Evolutionary conservation across 1,139 yeast genomes (phyloP).

Genomic region (Taphrina wiesneri): DNA sequence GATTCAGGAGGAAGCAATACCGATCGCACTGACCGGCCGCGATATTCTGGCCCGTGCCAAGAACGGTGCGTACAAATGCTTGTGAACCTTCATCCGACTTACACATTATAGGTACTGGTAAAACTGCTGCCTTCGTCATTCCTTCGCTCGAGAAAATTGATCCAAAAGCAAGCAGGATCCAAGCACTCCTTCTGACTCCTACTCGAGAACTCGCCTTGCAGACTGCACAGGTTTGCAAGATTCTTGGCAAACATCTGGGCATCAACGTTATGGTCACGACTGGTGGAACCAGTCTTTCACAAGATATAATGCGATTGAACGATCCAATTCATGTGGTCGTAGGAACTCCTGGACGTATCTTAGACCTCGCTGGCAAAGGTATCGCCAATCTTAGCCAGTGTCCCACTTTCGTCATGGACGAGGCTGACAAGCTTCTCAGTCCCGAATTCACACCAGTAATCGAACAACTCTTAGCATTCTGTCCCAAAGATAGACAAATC

Average conservation of each 20-base stretch:
- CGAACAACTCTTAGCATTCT: constrained; percentile 79
- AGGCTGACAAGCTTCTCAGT: constrained; percentile 94
- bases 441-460: constrained; percentile 86
- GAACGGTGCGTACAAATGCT: constrained; percentile 60
- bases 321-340: constrained; percentile 91
- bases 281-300: constrained; percentile 94
- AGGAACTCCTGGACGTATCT: constrained; percentile 95
- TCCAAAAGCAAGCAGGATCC: constrained; percentile 81
- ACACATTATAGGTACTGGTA: constrained; percentile 60
- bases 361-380: constrained; percentile 86
- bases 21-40: constrained; percentile 92
- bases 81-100: not conserved
- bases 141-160: constrained; percentile 83
- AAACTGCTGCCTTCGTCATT: constrained; percentile 92
- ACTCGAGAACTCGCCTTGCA: constrained; percentile 96
- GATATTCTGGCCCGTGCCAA: constrained; percentile 97
- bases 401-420: constrained; percentile 93
- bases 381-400: constrained; percentile 87
- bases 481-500: constrained; percentile 81
- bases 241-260: constrained; percentile 85
- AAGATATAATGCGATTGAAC: constrained; percentile 87
- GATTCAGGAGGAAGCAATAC: constrained; percentile 95
- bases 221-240: constrained; percentile 94
- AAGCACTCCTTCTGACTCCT: constrained; percentile 85
- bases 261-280: constrained; percentile 97